phyloP scores from a whole-genome alignment of 345 rosid species.

The Noccaea caerulescens region DNA sequence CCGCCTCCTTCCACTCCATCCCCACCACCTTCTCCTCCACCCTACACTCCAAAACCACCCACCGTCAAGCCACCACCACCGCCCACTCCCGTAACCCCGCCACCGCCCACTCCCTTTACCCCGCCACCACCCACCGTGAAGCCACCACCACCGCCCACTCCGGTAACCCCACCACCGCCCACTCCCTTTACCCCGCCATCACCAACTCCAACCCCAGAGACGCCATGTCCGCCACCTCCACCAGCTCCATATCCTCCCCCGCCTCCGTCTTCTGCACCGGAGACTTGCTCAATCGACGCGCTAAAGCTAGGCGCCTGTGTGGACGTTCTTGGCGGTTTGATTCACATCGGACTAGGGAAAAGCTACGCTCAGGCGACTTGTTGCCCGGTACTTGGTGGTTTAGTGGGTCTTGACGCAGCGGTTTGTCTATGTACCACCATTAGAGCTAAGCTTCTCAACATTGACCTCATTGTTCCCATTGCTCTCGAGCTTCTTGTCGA shows the following conservation, averaged over 20 bases:
- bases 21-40: background rate
- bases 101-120: conserved; percentile 16
- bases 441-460: conserved; percentile 73
- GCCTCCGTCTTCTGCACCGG: conserved; percentile 48
- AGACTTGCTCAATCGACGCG: conserved; percentile 77
- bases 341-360: conserved; percentile 78
- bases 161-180: conserved; percentile 31
- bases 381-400: conserved; percentile 81
- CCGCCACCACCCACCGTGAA: conserved; percentile 8
- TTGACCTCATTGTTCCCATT: conserved; percentile 69
- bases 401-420: conserved; percentile 82
- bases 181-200: conserved; percentile 41
- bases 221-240: conserved; percentile 53
- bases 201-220: conserved; percentile 37
- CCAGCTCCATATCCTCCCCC: conserved; percentile 57
- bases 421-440: conserved; percentile 90
- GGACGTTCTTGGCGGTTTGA: conserved; percentile 80
- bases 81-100: conserved; percentile 14
- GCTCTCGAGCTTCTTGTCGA: conserved; percentile 82
- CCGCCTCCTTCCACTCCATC: background rate
- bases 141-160: conserved; percentile 39
- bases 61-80: conserved; percentile 34
- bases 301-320: conserved; percentile 84
- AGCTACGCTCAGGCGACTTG: conserved; percentile 70
- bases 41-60: conserved; percentile 23